Evolutionary conservation across 441 rosid species (phyloP).

Genomic region (Mallotus japonicus): DNA sequence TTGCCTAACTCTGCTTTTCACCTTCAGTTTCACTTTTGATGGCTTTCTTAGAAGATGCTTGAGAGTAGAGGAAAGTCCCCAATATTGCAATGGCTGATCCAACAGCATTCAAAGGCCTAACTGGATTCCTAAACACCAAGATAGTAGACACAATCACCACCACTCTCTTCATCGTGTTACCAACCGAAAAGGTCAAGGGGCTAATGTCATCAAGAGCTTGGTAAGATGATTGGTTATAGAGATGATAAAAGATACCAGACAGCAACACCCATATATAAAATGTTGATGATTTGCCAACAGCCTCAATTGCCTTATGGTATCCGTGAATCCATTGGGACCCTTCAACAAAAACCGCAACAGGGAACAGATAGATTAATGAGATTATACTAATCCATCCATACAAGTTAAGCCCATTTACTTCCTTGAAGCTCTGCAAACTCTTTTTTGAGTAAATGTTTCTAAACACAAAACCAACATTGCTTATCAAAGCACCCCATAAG

Average conservation of each 20-base stretch:
- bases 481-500: conserved; percentile 86
- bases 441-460: conserved; percentile 80
- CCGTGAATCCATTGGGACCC: conserved; percentile 89
- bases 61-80: conserved; percentile 89
- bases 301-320: conserved; percentile 66
- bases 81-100: conserved; percentile 87
- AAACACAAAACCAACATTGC: conserved; percentile 86
- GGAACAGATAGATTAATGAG: conserved; percentile 68
- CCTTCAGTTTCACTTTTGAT: conserved; percentile 42
- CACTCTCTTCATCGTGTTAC: conserved; percentile 92
- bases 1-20: conserved; percentile 48
- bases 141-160: conserved; percentile 85
- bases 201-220: conserved; percentile 95
- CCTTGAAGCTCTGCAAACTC: conserved; percentile 75
- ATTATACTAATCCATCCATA: conserved; percentile 82
- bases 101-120: conserved; percentile 86
- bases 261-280: conserved; percentile 84
- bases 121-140: conserved; percentile 93
- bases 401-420: conserved; percentile 82
- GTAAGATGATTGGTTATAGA: conserved; percentile 88
- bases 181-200: conserved; percentile 89
- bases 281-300: conserved; percentile 62
- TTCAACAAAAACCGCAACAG: conserved; percentile 80
- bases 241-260: conserved; percentile 83
- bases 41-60: conserved; percentile 58